A percentile compares a stretch with the other conserved stretches of the same genome.
Evolutionary conservation across 1,139 yeast genomes (phyloP).

Genomic region (Yamadazyma trypodendri): DNA sequence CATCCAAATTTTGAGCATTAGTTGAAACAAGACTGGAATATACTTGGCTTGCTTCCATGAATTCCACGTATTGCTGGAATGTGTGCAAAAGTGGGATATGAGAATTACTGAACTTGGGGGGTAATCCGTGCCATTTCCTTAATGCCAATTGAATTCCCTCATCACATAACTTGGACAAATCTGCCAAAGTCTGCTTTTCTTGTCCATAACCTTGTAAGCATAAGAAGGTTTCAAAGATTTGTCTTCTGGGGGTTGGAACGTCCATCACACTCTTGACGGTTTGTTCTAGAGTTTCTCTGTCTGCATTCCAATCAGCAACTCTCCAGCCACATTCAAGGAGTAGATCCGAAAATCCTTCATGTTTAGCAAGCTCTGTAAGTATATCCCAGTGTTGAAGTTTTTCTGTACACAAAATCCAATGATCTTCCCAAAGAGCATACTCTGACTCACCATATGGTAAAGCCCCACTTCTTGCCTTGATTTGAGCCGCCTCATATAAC

Average conservation of each 20-base stretch:
- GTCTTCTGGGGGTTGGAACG: constrained; percentile 96
- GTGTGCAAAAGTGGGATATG: constrained; percentile 90
- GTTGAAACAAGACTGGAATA: constrained; percentile 88
- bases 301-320: constrained; percentile 97
- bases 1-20: constrained; percentile 87
- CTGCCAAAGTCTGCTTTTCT: constrained; percentile 78
- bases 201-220: constrained; percentile 93
- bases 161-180: constrained; percentile 82
- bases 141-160: constrained; percentile 94
- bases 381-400: constrained; percentile 98
- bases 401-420: constrained; percentile 97
- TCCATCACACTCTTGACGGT: constrained; percentile 96
- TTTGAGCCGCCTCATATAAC: constrained; percentile 94
- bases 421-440: constrained; percentile 97
- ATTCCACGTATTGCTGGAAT: constrained; percentile 96
- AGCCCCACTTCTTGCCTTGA: constrained; percentile 93
- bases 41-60: constrained; percentile 95
- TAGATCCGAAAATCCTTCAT: constrained; percentile 94
- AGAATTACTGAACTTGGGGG: constrained; percentile 74
- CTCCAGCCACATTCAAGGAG: constrained; percentile 98
- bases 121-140: constrained; percentile 91
- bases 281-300: constrained; percentile 90
- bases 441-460: constrained; percentile 95
- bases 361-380: constrained; percentile 92
- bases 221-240: constrained; percentile 90